These are phyloP conservation scores for Linaria vulgaris DNA, from an alignment of 257 asterid genomes.

Conservation along the genomic window DNA sequence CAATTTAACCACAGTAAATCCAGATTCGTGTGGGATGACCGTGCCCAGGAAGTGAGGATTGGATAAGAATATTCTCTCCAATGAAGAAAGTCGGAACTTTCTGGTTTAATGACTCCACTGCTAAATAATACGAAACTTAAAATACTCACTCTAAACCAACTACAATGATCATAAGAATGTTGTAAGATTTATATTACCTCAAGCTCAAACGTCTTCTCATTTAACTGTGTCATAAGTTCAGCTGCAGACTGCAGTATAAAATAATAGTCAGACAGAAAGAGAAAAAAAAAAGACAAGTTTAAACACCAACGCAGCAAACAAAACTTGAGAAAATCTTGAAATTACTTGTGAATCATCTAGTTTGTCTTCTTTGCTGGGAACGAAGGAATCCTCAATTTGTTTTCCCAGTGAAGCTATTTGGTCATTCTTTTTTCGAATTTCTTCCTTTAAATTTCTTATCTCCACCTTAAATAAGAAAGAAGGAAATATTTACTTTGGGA, in stretches of 20 bases:
- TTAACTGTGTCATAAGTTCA: slow-evolving; percentile 75
- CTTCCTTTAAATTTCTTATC: slow-evolving; percentile 71
- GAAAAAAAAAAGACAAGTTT: slow-evolving; percentile 1
- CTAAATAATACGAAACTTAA: not conserved
- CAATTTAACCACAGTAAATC: slow-evolving; percentile 5
- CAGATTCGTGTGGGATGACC: slow-evolving; percentile 14
- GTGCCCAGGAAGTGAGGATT: slow-evolving; percentile 17
- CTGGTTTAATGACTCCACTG: not conserved
- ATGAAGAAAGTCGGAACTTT: not conserved
- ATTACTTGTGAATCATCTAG: slow-evolving; percentile 74
- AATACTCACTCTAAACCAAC: not conserved
- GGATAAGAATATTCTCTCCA: slow-evolving; percentile 2
- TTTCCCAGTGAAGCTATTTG: slow-evolving; percentile 74
- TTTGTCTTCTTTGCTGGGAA: slow-evolving; percentile 46
- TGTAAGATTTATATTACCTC: slow-evolving; percentile 64
- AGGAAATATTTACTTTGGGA: slow-evolving; percentile 23
- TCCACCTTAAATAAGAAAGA: slow-evolving; percentile 52
- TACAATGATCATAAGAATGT: not conserved
- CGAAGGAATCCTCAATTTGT: slow-evolving; percentile 63
- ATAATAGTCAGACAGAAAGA: slow-evolving; percentile 28
- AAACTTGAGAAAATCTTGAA: slow-evolving; percentile 21
- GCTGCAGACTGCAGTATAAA: slow-evolving; percentile 58
- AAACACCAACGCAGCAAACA: slow-evolving; percentile 11
- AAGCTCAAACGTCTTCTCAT: slow-evolving; percentile 95
- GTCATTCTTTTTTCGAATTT: slow-evolving; percentile 61